These are phyloP conservation scores for Erodium moschatum DNA, from an alignment of 441 rosid species.

Conservation along the genomic window DNA sequence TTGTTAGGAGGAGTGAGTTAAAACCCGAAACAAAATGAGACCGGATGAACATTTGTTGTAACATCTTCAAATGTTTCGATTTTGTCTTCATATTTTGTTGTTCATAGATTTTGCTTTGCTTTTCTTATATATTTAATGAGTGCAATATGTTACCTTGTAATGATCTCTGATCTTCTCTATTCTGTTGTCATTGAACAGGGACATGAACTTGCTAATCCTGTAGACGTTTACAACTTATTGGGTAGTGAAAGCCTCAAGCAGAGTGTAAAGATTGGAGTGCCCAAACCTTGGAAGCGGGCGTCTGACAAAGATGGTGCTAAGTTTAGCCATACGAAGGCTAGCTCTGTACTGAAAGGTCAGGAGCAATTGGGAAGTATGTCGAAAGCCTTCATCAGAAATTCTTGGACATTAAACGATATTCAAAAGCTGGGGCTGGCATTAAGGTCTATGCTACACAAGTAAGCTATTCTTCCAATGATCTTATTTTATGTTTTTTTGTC, in stretches of 20 bases:
- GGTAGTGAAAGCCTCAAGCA: conserved; percentile 28
- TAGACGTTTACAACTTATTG: conserved; percentile 51
- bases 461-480: conserved; percentile 25
- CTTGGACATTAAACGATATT: conserved; percentile 41
- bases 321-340: conserved; percentile 18
- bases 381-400: conserved; percentile 28
- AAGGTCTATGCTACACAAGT: conserved; percentile 59
- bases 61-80: neutral
- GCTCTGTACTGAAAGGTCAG: conserved; percentile 24
- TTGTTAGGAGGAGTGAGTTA: neutral
- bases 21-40: too few relatives aligned
- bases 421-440: conserved; percentile 37
- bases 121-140: neutral
- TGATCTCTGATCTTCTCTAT: conserved; percentile 14
- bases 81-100: neutral
- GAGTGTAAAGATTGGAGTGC: conserved; percentile 25
- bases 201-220: conserved; percentile 38
- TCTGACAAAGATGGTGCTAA: conserved; percentile 29
- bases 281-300: conserved; percentile 17
- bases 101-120: conserved; percentile 1
- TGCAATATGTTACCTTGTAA: conserved; percentile 9
- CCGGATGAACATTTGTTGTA: neutral
- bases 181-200: conserved; percentile 33
- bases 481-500: conserved; percentile 1
- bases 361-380: conserved; percentile 34